phyloP scores from a whole-genome alignment of 2,329 filamentous ascomycete species.

The Hypocrella siamensis region DNA sequence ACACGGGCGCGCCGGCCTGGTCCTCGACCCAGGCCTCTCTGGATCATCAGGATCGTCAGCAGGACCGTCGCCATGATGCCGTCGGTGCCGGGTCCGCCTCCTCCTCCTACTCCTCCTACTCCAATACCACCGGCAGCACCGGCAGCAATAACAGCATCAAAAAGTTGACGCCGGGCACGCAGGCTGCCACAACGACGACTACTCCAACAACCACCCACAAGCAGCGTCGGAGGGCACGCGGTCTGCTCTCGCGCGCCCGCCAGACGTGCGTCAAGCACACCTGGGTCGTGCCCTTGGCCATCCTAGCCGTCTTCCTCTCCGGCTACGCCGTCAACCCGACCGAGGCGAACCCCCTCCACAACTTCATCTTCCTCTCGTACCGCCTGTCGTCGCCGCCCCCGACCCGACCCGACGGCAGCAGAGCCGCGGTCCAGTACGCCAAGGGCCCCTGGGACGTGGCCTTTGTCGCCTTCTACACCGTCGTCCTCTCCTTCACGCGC shows the following conservation, averaged over 20 bases:
- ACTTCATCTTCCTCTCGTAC: constrained; percentile 85
- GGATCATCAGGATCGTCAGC: constrained; percentile 3
- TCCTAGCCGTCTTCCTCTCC: constrained; percentile 46
- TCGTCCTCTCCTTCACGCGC: constrained; percentile 82
- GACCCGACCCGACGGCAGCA: too few relatives aligned
- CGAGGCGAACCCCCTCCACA: constrained; percentile 61
- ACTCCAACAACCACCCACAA: too few relatives aligned
- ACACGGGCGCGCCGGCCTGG: constrained; percentile 38
- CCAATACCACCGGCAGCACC: too few relatives aligned
- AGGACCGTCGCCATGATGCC: constrained; percentile 6
- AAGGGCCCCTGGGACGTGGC: constrained; percentile 79
- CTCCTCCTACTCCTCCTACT: constrained; percentile 9
- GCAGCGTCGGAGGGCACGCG: constrained; percentile 38
- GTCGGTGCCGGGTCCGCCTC: constrained; percentile 4
- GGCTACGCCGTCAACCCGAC: constrained; percentile 64
- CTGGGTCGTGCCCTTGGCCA: constrained; percentile 49
- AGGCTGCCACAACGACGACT: too few relatives aligned
- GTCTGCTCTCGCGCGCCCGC: constrained; percentile 28
- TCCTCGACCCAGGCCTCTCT: constrained; percentile 35
- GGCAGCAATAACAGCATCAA: too few relatives aligned
- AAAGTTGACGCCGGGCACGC: too few relatives aligned
- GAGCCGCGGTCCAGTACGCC: too few relatives aligned
- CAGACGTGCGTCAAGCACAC: constrained; percentile 45
- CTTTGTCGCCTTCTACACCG: constrained; percentile 77
- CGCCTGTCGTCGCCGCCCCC: constrained; percentile 41